Evolutionary conservation across 768 basidiomycete genomes (phyloP).

Genomic region (Leccinum sublutescens): DNA sequence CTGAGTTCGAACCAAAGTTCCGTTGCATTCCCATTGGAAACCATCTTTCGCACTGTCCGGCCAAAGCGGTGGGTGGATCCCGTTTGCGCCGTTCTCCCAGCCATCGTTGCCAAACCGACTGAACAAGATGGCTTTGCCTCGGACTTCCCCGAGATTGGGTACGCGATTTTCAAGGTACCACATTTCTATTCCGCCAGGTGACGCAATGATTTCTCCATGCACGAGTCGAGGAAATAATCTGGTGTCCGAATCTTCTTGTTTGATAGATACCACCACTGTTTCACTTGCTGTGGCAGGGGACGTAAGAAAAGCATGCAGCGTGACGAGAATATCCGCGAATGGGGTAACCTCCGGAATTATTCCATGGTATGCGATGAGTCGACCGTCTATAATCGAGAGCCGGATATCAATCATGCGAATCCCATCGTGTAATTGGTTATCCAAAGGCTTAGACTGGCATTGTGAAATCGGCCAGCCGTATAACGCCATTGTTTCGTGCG

Average conservation of each 20-base stretch:
- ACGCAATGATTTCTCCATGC: slow-evolving; percentile 56
- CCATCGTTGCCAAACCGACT: slow-evolving; percentile 70
- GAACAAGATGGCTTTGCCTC: slow-evolving; percentile 83
- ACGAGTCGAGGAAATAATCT: slow-evolving; percentile 63
- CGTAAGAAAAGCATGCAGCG: slow-evolving; percentile 63
- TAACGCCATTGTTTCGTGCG: slow-evolving; percentile 56
- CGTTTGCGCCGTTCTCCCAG: slow-evolving; percentile 75
- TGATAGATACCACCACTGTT: slow-evolving; percentile 83
- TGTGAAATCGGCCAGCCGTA: slow-evolving; percentile 87
- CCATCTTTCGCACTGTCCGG: slow-evolving; percentile 72
- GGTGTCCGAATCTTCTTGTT: slow-evolving; percentile 73
- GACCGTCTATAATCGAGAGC: slow-evolving; percentile 60
- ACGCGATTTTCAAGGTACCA: slow-evolving; percentile 85
- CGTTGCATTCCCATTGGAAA: slow-evolving; percentile 77
- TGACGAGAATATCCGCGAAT: slow-evolving; percentile 63
- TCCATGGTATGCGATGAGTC: slow-evolving; percentile 80
- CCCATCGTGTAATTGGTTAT: slow-evolving; percentile 68
- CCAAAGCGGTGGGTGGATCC: slow-evolving; percentile 87
- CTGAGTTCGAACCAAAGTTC: slow-evolving; percentile 68
- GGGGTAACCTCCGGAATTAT: slow-evolving; percentile 66
- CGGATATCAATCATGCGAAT: slow-evolving; percentile 83
- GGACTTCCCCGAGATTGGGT: slow-evolving; percentile 77
- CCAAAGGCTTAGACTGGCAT: slow-evolving; percentile 70
- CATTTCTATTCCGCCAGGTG: slow-evolving; percentile 52
- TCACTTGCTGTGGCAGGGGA: slow-evolving; percentile 57